Percentiles rank a stretch among this genome's conserved stretches.
These are phyloP conservation scores for Triticum timopheevii DNA, from an alignment of 176 grass and related monocot species.

Conservation along the genomic window DNA sequence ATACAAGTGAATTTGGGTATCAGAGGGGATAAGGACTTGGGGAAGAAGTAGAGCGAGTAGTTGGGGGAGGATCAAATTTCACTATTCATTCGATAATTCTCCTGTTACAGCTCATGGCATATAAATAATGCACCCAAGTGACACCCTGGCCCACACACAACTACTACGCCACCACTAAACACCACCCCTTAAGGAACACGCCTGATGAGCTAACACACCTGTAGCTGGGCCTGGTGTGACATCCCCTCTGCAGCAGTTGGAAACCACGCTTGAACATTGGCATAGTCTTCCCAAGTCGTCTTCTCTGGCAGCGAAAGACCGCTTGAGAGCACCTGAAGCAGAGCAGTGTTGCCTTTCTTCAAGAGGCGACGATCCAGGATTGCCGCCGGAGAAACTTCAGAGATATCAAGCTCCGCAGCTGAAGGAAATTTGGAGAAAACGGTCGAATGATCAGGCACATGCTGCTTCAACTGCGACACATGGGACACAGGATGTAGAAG, in stretches of 20 bases:
- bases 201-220: not conserved
- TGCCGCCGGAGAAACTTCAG: too few species aligned
- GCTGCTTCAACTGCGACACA: too few species aligned
- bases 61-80: not conserved
- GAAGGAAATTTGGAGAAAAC: too few species aligned
- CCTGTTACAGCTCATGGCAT: not conserved
- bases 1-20: not conserved
- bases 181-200: not conserved
- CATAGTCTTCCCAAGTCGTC: too few species aligned
- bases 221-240: not conserved
- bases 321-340: too few species aligned
- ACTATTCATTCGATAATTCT: not conserved
- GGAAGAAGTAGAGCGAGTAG: not conserved
- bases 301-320: too few species aligned
- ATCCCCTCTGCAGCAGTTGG: not conserved
- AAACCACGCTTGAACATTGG: too few species aligned
- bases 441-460: too few species aligned
- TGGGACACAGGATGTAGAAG: too few species aligned
- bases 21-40: not conserved
- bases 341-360: too few species aligned
- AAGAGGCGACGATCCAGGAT: too few species aligned
- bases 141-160: not conserved
- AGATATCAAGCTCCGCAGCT: too few species aligned
- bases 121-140: not conserved
- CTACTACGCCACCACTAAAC: not conserved